Percentiles rank a stretch among this genome's conserved stretches.
phyloP scores from a whole-genome alignment of 2,329 filamentous ascomycete genomes.

The Botrytis elliptica region DNA sequence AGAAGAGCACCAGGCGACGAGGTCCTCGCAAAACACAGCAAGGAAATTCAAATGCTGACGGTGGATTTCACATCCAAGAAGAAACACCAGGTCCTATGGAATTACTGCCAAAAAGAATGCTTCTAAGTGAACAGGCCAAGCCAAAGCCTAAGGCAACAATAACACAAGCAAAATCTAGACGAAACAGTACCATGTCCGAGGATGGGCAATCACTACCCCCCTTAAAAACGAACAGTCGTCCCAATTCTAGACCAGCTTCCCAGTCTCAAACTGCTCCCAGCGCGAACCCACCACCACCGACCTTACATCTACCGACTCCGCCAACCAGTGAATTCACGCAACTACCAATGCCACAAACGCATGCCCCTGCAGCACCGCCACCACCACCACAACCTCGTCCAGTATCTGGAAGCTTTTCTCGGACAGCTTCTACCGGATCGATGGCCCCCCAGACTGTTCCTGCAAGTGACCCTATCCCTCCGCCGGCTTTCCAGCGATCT shows the following conservation, averaged over 20 bases:
- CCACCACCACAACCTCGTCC: slow-evolving; percentile 41
- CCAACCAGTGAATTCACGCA: slow-evolving; percentile 20
- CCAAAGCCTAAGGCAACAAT: slow-evolving; percentile 37
- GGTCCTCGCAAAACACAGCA: slow-evolving; percentile 23
- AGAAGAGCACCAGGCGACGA: slow-evolving; percentile 36
- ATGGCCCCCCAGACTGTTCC: slow-evolving; percentile 42
- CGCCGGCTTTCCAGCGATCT: slow-evolving; percentile 44
- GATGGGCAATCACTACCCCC: slow-evolving; percentile 34
- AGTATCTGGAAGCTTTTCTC: slow-evolving; percentile 42
- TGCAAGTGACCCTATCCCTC: slow-evolving; percentile 52
- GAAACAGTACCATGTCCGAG: slow-evolving; percentile 36
- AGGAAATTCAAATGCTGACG: slow-evolving; percentile 23
- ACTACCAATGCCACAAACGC: slow-evolving; percentile 15
- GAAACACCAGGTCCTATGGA: slow-evolving; percentile 44
- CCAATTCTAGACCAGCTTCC: slow-evolving; percentile 19
- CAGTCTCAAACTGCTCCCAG: background rate
- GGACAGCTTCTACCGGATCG: slow-evolving; percentile 37
- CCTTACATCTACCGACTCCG: slow-evolving; percentile 17
- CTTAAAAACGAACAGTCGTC: slow-evolving; percentile 26
- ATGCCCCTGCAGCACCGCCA: slow-evolving; percentile 9
- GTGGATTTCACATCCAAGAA: slow-evolving; percentile 40
- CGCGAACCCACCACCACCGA: slow-evolving; percentile 13
- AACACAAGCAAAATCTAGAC: slow-evolving; percentile 39
- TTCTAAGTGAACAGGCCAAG: slow-evolving; percentile 33
- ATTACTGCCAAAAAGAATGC: slow-evolving; percentile 41